A percentile compares a stretch with the other conserved stretches of the same genome.
phyloP scores from a whole-genome alignment of 192 early-diverging fungal species.

The Spizellomyces sp. region DNA sequence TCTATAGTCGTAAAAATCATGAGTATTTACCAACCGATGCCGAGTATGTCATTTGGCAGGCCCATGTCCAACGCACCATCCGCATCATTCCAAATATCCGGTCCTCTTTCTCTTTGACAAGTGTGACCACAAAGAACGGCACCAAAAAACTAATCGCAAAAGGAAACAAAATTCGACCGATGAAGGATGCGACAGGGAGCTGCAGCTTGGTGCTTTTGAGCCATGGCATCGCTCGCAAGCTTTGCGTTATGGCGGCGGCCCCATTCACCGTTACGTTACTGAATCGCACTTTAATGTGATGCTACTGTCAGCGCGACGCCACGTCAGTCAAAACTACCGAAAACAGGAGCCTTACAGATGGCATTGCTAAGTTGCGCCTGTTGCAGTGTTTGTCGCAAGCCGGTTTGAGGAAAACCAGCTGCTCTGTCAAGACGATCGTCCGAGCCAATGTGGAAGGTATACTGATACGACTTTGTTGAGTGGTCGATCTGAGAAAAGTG shows the following conservation, averaged over 20 bases:
- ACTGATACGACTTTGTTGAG: conserved; percentile 44
- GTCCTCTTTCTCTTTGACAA: conserved; percentile 75
- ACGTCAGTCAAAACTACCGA: background rate
- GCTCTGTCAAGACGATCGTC: conserved; percentile 43
- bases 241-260: conserved; percentile 60
- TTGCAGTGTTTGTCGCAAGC: conserved; percentile 51
- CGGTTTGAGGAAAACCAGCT: conserved; percentile 53
- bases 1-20: no score
- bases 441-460: conserved; percentile 56
- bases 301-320: background rate
- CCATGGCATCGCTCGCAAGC: conserved; percentile 61
- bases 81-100: conserved; percentile 72
- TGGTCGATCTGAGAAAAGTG: conserved; percentile 55
- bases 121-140: conserved; percentile 69
- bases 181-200: conserved; percentile 53
- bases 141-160: conserved; percentile 73
- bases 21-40: no score
- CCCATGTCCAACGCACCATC: no score
- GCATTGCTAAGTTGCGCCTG: conserved; percentile 47
- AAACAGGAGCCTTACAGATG: conserved; percentile 11
- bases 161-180: conserved; percentile 69
- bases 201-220: conserved; percentile 47
- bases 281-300: conserved; percentile 17
- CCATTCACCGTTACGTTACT: conserved; percentile 40
- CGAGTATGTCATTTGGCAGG: no score